A percentile compares a stretch with the other conserved stretches of the same genome.
These are phyloP conservation scores for Sporothrix protearum DNA, from an alignment of 2,329 filamentous ascomycete genomes.

Conservation along the genomic window DNA sequence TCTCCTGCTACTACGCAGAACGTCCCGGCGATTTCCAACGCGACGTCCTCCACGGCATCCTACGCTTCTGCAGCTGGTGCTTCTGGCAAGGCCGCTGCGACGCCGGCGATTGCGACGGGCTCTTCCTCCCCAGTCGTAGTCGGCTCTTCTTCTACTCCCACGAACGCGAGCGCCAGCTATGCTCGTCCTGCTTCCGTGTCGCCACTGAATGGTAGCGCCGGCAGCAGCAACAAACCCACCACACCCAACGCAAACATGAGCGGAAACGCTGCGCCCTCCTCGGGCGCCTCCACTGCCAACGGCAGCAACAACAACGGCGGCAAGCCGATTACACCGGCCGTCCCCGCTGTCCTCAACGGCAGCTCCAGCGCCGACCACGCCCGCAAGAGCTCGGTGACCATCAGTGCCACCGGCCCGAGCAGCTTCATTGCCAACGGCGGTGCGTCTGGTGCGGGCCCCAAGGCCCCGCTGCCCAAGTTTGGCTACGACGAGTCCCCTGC, in stretches of 20 bases:
- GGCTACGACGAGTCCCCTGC: conserved; percentile 68
- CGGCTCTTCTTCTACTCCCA: conserved; percentile 51
- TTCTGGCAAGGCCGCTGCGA: conserved; percentile 59
- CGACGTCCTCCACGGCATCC: conserved; percentile 56
- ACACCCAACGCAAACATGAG: conserved; percentile 24
- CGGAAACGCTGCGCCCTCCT: conserved; percentile 13
- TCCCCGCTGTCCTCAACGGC: conserved; percentile 67
- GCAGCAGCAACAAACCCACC: conserved; percentile 19
- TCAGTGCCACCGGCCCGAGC: conserved; percentile 76
- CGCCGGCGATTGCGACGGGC: conserved; percentile 59
- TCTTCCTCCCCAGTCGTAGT: conserved; percentile 55
- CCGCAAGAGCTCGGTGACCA: conserved; percentile 86
- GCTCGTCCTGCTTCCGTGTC: conserved; percentile 65
- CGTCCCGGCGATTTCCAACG: conserved; percentile 33
- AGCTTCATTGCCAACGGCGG: conserved; percentile 76
- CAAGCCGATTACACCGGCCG: conserved; percentile 53
- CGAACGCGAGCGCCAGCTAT: conserved; percentile 47
- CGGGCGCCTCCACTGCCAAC: conserved; percentile 38
- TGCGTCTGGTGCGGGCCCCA: conserved; percentile 50
- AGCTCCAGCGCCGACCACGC: conserved; percentile 62
- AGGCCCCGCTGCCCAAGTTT: conserved; percentile 68
- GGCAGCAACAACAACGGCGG: conserved; percentile 22
- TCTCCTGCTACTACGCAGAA: conserved; percentile 56
- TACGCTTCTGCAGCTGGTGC: conserved; percentile 66
- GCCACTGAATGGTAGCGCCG: conserved; percentile 74